Conservation (phyloP, 179 eudicot species). For the Corrigiola litoralis region DNA sequence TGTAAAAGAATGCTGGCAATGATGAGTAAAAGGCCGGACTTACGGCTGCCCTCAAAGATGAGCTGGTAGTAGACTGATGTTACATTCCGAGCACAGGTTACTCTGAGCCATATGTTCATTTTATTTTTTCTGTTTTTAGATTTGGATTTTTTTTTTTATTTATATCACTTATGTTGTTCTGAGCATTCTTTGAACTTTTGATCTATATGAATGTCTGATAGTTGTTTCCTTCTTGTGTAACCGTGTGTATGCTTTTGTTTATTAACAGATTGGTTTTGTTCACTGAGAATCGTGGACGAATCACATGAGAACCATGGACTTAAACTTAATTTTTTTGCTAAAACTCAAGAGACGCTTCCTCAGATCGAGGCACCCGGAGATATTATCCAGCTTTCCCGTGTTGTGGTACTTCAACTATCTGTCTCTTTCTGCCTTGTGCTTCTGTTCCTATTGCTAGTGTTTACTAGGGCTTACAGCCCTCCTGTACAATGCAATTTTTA, state of each 20-base stretch:
- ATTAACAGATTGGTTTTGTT: slow-evolving; percentile 63
- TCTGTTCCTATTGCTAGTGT: not conserved
- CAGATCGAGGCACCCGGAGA: slow-evolving; percentile 54
- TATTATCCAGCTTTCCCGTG: slow-evolving; percentile 51
- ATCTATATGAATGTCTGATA: not conserved
- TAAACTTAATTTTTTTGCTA: slow-evolving; percentile 59
- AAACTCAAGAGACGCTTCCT: slow-evolving; percentile 60
- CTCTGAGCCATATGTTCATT: slow-evolving; percentile 1
- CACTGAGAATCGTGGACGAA: slow-evolving; percentile 63
- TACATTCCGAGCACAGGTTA: slow-evolving; percentile 5
- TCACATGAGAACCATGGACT: slow-evolving; percentile 54
- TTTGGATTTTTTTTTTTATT: not conserved
- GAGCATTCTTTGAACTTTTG: not conserved
- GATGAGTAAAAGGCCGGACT: slow-evolving; percentile 25
- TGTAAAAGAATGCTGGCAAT: slow-evolving; percentile 7
- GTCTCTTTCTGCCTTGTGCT: not conserved
- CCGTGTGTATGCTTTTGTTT: not conserved
- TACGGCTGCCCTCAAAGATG: slow-evolving; percentile 20
- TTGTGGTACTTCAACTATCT: slow-evolving; percentile 44
- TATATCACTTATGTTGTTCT: not conserved
- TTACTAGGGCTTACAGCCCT: not conserved
- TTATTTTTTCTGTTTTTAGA: too few relatives aligned
- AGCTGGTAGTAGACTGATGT: slow-evolving; percentile 25
- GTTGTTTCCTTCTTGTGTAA: not conserved
- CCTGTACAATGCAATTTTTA: not conserved